Percentiles rank a stretch among this genome's conserved stretches.
These are phyloP conservation scores for Rhododendron ovatum DNA, from an alignment of 148 eudicot species.

Conservation along the genomic window DNA sequence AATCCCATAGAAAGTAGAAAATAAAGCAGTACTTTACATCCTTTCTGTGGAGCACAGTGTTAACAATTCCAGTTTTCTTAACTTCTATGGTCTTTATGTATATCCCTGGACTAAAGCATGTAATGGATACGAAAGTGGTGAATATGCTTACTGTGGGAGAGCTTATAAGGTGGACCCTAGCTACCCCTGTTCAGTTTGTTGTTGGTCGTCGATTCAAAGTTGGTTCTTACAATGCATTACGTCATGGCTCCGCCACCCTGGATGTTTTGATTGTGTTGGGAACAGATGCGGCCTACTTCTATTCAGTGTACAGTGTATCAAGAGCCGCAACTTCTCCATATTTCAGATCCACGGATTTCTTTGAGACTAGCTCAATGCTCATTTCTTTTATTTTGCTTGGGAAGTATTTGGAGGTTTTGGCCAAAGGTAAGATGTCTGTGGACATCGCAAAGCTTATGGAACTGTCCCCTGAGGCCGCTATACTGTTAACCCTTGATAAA, in stretches of 20 bases:
- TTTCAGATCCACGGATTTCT: conserved; percentile 74
- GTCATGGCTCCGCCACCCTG: conserved; percentile 87
- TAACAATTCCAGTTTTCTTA: conserved; percentile 78
- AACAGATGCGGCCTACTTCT: conserved; percentile 91
- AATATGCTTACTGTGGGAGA: conserved; percentile 73
- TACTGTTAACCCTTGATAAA: conserved; percentile 43
- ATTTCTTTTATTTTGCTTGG: conserved; percentile 92
- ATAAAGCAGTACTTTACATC: conserved; percentile 50
- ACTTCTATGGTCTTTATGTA: conserved; percentile 92
- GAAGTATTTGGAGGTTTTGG: conserved; percentile 85
- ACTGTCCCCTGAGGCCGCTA: conserved; percentile 83
- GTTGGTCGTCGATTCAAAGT: conserved; percentile 72
- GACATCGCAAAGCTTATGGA: conserved; percentile 97
- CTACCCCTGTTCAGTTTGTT: conserved; percentile 92
- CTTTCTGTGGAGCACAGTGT: conserved; percentile 81
- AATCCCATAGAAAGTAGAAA: conserved; percentile 53
- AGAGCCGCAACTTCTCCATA: conserved; percentile 67
- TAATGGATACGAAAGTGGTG: conserved; percentile 53
- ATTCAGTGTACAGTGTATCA: conserved; percentile 69
- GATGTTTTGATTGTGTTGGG: conserved; percentile 95
- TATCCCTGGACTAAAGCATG: conserved; percentile 62
- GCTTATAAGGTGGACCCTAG: conserved; percentile 69
- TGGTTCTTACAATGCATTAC: conserved; percentile 78
- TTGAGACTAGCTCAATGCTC: conserved; percentile 92
- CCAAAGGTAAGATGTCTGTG: conserved; percentile 92